Conservation (phyloP, 805 yeast genomes). For the Saturnispora dispora region DNA sequence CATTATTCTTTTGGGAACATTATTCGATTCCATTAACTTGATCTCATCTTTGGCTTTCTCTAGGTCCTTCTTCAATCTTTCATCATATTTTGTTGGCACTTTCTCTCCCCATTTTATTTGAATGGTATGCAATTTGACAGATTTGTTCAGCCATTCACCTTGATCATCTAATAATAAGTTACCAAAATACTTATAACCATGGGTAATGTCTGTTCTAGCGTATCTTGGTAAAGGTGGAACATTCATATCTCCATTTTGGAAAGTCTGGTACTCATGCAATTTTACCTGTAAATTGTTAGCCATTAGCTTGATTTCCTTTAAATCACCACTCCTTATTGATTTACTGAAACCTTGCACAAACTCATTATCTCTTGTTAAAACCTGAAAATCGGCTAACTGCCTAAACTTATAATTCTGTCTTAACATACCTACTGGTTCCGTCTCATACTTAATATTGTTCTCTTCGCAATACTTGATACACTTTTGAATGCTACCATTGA, state of each 20-base stretch:
- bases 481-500: constrained; percentile 35
- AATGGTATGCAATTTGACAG: constrained; percentile 44
- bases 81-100: constrained; percentile 43
- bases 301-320: constrained; percentile 33
- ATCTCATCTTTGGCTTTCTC: constrained; percentile 29
- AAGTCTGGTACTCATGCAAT: constrained; percentile 9
- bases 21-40: constrained; percentile 22
- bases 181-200: constrained; percentile 65
- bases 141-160: constrained; percentile 39
- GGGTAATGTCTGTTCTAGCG: constrained; percentile 68
- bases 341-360: constrained; percentile 34
- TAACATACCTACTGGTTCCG: constrained; percentile 58
- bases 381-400: constrained; percentile 83
- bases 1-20: constrained; percentile 18
- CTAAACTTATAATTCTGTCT: constrained; percentile 68
- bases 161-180: constrained; percentile 55
- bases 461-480: constrained; percentile 33
- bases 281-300: constrained; percentile 22
- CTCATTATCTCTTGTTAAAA: constrained; percentile 47
- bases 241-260: constrained; percentile 35
- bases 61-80: constrained; percentile 39
- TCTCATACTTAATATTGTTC: constrained; percentile 27
- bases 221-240: constrained; percentile 84
- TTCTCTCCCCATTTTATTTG: constrained; percentile 40
- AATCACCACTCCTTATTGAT: constrained; percentile 36